These are phyloP conservation scores for Sporobolomyces phaffii DNA, from an alignment of 768 basidiomycete species.

Conservation along the genomic window DNA sequence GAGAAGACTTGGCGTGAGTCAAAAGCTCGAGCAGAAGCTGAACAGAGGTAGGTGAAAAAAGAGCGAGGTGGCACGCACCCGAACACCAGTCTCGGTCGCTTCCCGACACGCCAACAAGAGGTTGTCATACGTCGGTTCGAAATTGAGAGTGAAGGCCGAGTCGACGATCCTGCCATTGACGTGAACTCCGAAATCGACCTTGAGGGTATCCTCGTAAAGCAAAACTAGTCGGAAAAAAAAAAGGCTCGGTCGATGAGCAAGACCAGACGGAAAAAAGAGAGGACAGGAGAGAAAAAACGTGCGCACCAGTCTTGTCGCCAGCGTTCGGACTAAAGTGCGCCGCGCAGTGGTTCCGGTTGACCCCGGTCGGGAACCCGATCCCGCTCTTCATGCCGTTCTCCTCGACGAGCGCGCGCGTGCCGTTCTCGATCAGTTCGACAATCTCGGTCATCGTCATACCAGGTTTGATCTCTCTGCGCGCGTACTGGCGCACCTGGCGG, in stretches of 20 bases:
- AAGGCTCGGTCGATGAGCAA: too few species aligned
- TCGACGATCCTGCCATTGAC: constrained; percentile 92
- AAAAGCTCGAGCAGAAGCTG: too few species aligned
- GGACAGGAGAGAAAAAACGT: not conserved
- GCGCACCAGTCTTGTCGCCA: constrained; percentile 47
- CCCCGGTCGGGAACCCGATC: constrained; percentile 91
- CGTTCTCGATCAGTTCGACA: constrained; percentile 85
- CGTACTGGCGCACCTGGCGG: constrained; percentile 77
- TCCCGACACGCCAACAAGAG: constrained; percentile 86
- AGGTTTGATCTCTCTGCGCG: constrained; percentile 74
- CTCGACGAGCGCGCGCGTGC: constrained; percentile 83
- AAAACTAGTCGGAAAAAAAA: constrained; percentile 63
- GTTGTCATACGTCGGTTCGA: constrained; percentile 81
- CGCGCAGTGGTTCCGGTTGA: constrained; percentile 88
- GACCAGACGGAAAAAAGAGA: not conserved
- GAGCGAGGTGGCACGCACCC: constrained; percentile 51
- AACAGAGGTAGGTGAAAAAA: not conserved
- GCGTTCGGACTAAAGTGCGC: constrained; percentile 96
- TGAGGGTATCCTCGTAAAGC: constrained; percentile 75
- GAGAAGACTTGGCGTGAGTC: too few species aligned
- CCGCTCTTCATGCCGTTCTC: constrained; percentile 74
- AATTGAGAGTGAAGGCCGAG: constrained; percentile 87
- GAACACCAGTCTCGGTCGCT: constrained; percentile 85
- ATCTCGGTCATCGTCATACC: constrained; percentile 94
- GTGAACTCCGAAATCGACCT: constrained; percentile 96